Evolutionary conservation across 2,329 filamentous ascomycete species (phyloP), one percentile per base, ranked within the genome.

Genomic region (Penicillium vulpinum): DNA sequence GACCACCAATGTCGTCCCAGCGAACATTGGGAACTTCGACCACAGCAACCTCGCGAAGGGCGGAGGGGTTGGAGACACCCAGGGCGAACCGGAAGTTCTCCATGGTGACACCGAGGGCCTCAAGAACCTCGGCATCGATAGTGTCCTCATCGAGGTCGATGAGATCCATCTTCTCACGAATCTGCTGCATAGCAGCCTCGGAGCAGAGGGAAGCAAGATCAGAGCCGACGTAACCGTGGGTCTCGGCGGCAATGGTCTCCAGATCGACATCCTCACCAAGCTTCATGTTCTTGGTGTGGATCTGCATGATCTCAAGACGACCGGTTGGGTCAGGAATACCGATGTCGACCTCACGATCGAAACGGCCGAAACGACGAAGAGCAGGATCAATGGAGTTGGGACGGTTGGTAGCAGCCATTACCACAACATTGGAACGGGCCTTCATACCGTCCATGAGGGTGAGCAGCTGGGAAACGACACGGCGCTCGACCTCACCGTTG

Each of bases 221-320:
- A 31, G 94, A 97, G 82, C 94, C 94, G 65, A 99, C 94, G 70
- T 97, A 99, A 81, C 94, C 94, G 82, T 99, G 94, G 45, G 94
- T 99, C 83, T 99, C 94, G 29, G 94, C 87, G 53, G 94, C 94
- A 71, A 99, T 97, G 71, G 92, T 88, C 82, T 97, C 93, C 43
- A 99, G 86, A 71, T 99, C 94, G 60, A 99, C 94, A 69, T 97
- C 94, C 57, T 97, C 94, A 58, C 80, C 92, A 60, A 99, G 86
- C 84, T 99, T 99, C 94, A 99, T 99, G 86, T 99, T 99, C 89
- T 99, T 99, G 78, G 94, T 99, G 85, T 99, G 94, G 67, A 99
- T 99, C 79, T 96, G 91, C 60, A 99, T 88, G 73, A 99, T 97
- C 84, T 99, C 94, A 36, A 99, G 89, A 85, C 94, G 94, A 63